phyloP scores from a whole-genome alignment of 257 asterid species.

The Buddleja alternifolia region DNA sequence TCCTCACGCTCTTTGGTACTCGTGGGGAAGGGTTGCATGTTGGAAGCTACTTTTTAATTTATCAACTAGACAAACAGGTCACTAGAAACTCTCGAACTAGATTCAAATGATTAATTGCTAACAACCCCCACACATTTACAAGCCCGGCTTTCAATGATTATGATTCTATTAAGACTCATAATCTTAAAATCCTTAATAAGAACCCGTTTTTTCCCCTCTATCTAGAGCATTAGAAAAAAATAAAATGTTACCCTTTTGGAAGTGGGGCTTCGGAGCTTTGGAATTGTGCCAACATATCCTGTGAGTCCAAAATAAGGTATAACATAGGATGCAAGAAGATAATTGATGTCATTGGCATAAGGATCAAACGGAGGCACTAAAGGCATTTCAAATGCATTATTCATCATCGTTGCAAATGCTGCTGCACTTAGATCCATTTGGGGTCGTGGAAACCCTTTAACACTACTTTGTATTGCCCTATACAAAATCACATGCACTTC shows the following conservation, averaged over 20 bases:
- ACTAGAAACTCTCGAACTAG: no score
- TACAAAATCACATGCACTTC: background rate
- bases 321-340: constrained; percentile 53
- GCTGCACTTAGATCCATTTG: constrained; percentile 37
- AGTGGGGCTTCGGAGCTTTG: constrained; percentile 33
- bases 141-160: no score
- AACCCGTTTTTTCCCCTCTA: no score
- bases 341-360: constrained; percentile 57
- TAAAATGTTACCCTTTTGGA: constrained; percentile 39
- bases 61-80: no score
- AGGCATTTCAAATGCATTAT: constrained; percentile 40
- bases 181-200: no score
- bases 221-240: no score
- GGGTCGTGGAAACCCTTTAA: constrained; percentile 55
- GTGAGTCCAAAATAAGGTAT: constrained; percentile 70
- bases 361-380: constrained; percentile 55
- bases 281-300: constrained; percentile 62
- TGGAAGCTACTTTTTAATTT: no score
- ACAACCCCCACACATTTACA: no score
- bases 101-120: no score
- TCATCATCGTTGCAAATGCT: constrained; percentile 47
- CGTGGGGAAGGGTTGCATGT: no score
- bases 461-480: constrained; percentile 51
- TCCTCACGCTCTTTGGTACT: no score
- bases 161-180: no score